phyloP scores from a whole-genome alignment of 2,329 filamentous ascomycete genomes.

The Zymoseptoria brevis region DNA sequence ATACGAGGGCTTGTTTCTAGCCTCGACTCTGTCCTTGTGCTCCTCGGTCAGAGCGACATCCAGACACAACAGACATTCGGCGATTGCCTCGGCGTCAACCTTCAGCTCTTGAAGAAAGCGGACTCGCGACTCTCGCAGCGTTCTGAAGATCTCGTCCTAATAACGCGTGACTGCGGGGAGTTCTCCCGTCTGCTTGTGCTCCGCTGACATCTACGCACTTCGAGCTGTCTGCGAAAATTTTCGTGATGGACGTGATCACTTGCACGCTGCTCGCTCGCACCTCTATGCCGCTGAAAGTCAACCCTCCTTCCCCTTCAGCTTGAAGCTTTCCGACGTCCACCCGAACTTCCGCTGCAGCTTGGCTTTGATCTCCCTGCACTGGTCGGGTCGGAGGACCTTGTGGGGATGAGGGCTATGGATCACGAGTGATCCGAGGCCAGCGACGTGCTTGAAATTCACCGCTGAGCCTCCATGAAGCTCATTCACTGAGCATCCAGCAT shows the following conservation, averaged over 20 bases:
- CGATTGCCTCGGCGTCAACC: no score
- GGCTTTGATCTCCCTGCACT: neutral
- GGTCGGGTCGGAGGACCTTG: neutral
- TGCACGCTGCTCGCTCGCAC: neutral
- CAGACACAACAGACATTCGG: no score
- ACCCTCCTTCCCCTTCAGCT: neutral
- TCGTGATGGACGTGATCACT: neutral
- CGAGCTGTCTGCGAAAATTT: no score
- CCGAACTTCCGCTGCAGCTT: neutral
- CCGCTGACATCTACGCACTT: no score
- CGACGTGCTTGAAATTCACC: slow-evolving; percentile 5
- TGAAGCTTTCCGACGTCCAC: neutral
- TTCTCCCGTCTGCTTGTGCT: no score
- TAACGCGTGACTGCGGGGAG: no score
- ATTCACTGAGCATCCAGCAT: slow-evolving; percentile 11
- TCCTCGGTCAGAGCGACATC: no score
- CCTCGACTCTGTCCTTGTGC: no score
- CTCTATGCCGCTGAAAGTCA: neutral
- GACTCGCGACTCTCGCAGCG: no score
- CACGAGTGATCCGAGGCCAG: slow-evolving; percentile 1
- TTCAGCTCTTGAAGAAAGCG: no score
- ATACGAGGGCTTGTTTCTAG: no score
- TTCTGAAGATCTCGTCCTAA: no score
- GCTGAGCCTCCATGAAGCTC: slow-evolving; percentile 10
- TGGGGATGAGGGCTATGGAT: slow-evolving; percentile 28